Percentiles rank a stretch among this genome's conserved stretches.
phyloP scores from a whole-genome alignment of 2,329 filamentous ascomycete genomes.

The Seiridium unicorne region DNA sequence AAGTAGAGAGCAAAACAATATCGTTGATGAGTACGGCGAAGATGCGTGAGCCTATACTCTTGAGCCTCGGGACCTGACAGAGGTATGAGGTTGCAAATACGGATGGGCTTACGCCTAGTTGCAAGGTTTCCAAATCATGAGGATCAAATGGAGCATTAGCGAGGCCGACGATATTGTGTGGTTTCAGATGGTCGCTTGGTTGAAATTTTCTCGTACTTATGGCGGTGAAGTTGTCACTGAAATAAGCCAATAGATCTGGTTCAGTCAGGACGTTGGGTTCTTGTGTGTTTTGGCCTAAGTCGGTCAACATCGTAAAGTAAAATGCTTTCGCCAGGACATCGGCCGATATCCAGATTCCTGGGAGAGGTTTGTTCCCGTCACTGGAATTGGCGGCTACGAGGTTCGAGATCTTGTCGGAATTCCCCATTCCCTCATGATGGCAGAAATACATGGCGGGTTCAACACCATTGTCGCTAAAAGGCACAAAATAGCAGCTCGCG shows the following conservation, averaged over 20 bases:
- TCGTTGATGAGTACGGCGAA: slow-evolving; percentile 13
- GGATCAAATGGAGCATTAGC: background rate
- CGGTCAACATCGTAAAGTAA: slow-evolving; percentile 15
- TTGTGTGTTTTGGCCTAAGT: slow-evolving; percentile 11
- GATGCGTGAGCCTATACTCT: slow-evolving; percentile 11
- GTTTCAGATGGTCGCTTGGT: slow-evolving; percentile 9
- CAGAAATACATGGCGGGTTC: too few species aligned
- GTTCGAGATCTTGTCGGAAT: too few species aligned
- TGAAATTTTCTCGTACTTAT: background rate
- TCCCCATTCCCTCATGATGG: too few species aligned
- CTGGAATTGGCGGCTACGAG: slow-evolving; percentile 8
- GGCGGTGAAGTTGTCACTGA: slow-evolving; percentile 13
- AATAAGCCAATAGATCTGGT: slow-evolving; percentile 12
- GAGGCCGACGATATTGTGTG: background rate
- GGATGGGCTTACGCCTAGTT: background rate
- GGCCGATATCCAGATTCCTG: slow-evolving; percentile 11
- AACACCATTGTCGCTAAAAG: slow-evolving; percentile 2
- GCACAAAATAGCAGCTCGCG: slow-evolving; percentile 9
- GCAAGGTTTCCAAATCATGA: too few species aligned
- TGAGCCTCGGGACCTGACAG: slow-evolving; percentile 14
- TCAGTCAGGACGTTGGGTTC: slow-evolving; percentile 16
- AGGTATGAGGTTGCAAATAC: slow-evolving; percentile 10
- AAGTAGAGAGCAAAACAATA: slow-evolving; percentile 13
- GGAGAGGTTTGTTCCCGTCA: slow-evolving; percentile 3
- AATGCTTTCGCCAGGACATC: slow-evolving; percentile 13